Conservation (phyloP, 169 alveolate species). For the Plasmodium falciparum region DNA sequence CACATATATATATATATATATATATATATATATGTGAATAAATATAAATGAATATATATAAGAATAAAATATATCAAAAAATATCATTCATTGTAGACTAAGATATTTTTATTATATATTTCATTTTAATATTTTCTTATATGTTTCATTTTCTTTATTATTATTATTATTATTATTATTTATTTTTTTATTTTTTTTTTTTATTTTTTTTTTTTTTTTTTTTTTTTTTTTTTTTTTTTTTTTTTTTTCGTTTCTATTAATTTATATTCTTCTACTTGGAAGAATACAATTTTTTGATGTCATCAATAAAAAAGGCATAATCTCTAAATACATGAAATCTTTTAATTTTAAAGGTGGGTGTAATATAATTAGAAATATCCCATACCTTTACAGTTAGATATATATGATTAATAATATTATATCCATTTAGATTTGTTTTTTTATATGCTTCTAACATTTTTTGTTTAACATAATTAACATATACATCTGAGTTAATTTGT, state of each 20-base stretch:
- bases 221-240: not conserved
- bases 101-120: too few relatives aligned
- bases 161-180: too few relatives aligned
- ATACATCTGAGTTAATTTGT: not conserved
- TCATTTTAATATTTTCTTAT: too few relatives aligned
- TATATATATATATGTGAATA: too few relatives aligned
- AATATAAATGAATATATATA: too few relatives aligned
- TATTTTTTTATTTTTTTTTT: too few relatives aligned
- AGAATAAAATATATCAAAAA: too few relatives aligned
- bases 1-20: too few relatives aligned
- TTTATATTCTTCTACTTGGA: not conserved
- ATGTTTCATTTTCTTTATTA: too few relatives aligned
- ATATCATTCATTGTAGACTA: too few relatives aligned
- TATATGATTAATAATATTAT: constrained; percentile 23
- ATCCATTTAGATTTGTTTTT: constrained; percentile 27
- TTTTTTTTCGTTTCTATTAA: not conserved
- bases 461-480: constrained; percentile 29
- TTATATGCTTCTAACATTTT: constrained; percentile 42
- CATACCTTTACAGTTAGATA: constrained; percentile 31
- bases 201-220: not conserved
- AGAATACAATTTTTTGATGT: not conserved
- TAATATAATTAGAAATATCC: constrained; percentile 44
- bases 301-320: constrained; percentile 19
- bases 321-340: constrained; percentile 40
- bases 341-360: constrained; percentile 44